Evolutionary conservation across 495 filamentous ascomycete species (phyloP), one percentile per base, ranked within the genome.

Genomic region (Hyphodiscus hymeniophilus): DNA sequence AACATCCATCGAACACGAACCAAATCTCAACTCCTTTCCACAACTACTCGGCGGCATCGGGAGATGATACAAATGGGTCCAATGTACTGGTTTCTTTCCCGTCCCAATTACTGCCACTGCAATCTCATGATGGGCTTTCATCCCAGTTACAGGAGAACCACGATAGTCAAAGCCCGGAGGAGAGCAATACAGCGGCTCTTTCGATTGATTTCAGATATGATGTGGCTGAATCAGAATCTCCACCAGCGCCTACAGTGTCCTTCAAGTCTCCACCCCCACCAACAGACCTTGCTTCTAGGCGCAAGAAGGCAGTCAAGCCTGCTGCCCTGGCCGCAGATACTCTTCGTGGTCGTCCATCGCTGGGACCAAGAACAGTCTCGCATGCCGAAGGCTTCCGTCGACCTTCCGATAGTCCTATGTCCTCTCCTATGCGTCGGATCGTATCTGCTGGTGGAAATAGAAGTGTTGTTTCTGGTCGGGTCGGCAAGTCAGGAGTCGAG

Each of bases 391-490:
- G 52, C 12, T 56, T 59, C 42, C 56, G 56, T 28, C 42, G 52
- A 24, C 35, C 35, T 23, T 42, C 12, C 1, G 56, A 55, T 7
- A 59, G 52, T 32, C 56, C 56, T 23, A n/a, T 48, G 13, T 43
- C 55, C 0, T 61, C 58, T n/a, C 52, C 58, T 16, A 58, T 61
- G 58, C 58, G 58, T n/a, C 51, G 58, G 13, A 58, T 61, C 18
- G 49, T 54, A 1, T 60, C 58, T n/a, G 58, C 53, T n/a, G 54
- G 54, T 28, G 58, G 54, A 23, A 60, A 54, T 31, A 34, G 50
- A 18, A 53, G 51, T 38, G 48, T 57, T 3, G 38, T 55, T 7
- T 45, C 45, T 38, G 53, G 55, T 23, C 48, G 58, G 2, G 45
- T 61, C 22, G 35, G 39, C 26, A 61, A 61, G 28, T 39, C 50